phyloP scores from a whole-genome alignment of 2,329 filamentous ascomycete species.

The Pseudopithomyces chartarum region DNA sequence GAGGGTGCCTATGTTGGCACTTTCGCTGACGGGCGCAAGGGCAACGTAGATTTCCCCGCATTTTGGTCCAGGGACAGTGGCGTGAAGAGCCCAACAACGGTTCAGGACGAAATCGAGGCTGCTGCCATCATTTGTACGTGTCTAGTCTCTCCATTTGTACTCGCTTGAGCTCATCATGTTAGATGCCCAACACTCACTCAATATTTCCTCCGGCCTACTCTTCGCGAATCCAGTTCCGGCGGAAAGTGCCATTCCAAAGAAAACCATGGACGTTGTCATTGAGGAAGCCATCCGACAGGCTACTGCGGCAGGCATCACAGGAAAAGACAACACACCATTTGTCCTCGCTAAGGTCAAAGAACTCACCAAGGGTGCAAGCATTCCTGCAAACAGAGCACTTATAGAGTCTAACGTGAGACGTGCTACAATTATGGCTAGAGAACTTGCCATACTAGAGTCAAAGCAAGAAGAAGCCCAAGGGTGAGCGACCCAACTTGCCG shows the following conservation, averaged over 20 bases:
- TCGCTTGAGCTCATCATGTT: not conserved
- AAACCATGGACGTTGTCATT: slow-evolving; percentile 48
- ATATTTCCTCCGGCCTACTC: slow-evolving; percentile 76
- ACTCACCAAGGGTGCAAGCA: slow-evolving; percentile 72
- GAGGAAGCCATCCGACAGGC: slow-evolving; percentile 46
- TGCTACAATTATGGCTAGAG: slow-evolving; percentile 68
- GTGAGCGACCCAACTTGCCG: slow-evolving; percentile 43
- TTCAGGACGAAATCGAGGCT: slow-evolving; percentile 78
- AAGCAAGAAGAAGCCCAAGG: slow-evolving; percentile 41
- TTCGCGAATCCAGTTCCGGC: slow-evolving; percentile 89
- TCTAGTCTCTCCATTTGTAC: not conserved
- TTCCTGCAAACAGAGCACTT: slow-evolving; percentile 74
- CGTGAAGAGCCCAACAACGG: slow-evolving; percentile 74
- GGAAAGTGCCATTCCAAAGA: slow-evolving; percentile 69
- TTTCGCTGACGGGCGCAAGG: slow-evolving; percentile 79
- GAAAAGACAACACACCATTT: slow-evolving; percentile 83
- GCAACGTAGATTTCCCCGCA: slow-evolving; percentile 81
- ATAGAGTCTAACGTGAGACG: slow-evolving; percentile 70
- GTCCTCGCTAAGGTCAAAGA: slow-evolving; percentile 79
- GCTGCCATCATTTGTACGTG: slow-evolving; percentile 79
- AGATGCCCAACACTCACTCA: slow-evolving; percentile 73
- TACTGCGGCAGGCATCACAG: slow-evolving; percentile 56
- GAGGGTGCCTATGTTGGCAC: slow-evolving; percentile 83
- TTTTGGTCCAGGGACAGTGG: slow-evolving; percentile 94
- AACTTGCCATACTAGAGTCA: slow-evolving; percentile 61